Evolutionary conservation across 148 eudicot genomes (phyloP).

Genomic region (Vaccinium corymbosum): DNA sequence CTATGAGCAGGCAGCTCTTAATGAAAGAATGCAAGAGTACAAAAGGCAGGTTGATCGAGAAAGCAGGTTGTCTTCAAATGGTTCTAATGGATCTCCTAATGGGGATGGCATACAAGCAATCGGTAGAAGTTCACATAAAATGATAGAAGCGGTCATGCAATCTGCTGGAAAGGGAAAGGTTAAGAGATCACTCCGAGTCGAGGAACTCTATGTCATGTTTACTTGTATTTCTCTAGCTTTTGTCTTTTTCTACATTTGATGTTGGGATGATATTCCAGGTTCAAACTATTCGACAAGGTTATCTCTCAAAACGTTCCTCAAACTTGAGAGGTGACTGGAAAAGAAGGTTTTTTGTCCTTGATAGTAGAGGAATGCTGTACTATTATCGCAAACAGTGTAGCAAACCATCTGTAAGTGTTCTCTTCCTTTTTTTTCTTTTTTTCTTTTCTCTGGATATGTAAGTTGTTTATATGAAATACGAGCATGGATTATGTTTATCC

Average conservation of each 20-base stretch:
- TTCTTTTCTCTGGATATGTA: conserved; percentile 16
- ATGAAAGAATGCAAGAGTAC: conserved; percentile 94
- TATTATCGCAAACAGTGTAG: conserved; percentile 78
- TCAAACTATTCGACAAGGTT: conserved; percentile 96
- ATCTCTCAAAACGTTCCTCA: conserved; percentile 92
- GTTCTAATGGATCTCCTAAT: conserved; percentile 85
- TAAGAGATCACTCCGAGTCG: neutral
- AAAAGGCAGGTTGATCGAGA: conserved; percentile 91
- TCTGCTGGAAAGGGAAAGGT: conserved; percentile 96
- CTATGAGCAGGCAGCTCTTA: conserved; percentile 92
- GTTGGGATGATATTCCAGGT: conserved; percentile 43
- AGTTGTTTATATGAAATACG: conserved; percentile 25
- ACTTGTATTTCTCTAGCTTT: neutral
- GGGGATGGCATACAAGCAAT: conserved; percentile 94
- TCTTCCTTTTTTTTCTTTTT: no score
- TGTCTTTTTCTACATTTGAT: neutral
- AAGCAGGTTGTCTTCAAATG: conserved; percentile 81
- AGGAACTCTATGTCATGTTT: neutral
- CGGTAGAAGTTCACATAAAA: conserved; percentile 96
- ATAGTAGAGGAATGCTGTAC: conserved; percentile 91
- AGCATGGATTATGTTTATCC: neutral
- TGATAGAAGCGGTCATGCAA: conserved; percentile 97
- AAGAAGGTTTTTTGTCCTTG: conserved; percentile 96
- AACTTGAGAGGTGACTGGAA: conserved; percentile 97
- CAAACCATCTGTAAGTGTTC: conserved; percentile 76